Conservation (phyloP, 2,329 filamentous ascomycete genomes). For the Fusarium sp. region DNA sequence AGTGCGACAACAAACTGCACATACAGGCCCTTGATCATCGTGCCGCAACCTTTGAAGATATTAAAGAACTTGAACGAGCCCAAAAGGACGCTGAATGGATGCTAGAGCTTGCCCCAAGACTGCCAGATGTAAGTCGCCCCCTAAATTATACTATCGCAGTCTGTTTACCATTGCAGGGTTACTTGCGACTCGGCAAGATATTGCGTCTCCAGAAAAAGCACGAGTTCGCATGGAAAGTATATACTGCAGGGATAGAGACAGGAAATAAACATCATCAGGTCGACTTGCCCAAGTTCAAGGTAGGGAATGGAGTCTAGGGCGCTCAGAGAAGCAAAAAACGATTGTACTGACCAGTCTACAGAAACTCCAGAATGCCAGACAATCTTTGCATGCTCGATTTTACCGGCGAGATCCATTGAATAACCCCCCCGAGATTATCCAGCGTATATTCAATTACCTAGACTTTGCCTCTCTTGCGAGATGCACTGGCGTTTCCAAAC, state of each 20-base stretch:
- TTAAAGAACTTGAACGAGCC: conserved; percentile 53
- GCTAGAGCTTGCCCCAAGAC: conserved; percentile 54
- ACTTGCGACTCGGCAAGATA: conserved; percentile 56
- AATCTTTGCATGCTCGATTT: conserved; percentile 51
- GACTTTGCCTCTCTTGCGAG: conserved; percentile 49
- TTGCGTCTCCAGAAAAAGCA: conserved; percentile 52
- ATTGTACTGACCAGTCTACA: conserved; percentile 28
- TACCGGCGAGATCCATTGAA: conserved; percentile 51
- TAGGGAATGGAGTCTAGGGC: conserved; percentile 14
- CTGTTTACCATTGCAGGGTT: conserved; percentile 49
- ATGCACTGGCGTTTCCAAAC: conserved; percentile 50
- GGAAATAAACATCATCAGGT: conserved; percentile 43
- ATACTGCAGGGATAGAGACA: conserved; percentile 53
- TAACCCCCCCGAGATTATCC: conserved; percentile 52
- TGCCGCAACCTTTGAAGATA: conserved; percentile 54
- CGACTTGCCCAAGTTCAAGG: conserved; percentile 50
- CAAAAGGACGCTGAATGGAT: conserved; percentile 57
- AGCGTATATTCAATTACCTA: conserved; percentile 51
- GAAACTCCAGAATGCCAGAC: conserved; percentile 51
- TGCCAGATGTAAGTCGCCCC: conserved; percentile 51
- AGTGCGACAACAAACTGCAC: conserved; percentile 53
- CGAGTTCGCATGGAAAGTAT: conserved; percentile 55
- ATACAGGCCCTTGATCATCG: conserved; percentile 56
- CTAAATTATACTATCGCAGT: neutral
- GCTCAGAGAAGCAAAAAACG: neutral